Conservation (phyloP, 345 rosid genomes). For the Salix udensis region DNA sequence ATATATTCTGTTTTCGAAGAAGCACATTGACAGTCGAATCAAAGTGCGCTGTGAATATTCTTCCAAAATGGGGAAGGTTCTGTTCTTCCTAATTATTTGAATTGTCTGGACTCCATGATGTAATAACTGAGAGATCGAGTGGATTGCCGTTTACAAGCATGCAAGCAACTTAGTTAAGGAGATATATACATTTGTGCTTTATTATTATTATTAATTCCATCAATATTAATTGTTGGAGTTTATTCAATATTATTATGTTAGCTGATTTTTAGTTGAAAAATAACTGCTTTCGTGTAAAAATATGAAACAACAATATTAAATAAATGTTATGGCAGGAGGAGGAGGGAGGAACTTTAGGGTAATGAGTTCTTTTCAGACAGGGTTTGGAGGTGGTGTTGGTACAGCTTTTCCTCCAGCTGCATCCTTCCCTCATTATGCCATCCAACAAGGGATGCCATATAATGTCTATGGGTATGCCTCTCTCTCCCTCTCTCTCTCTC, state of each 20-base stretch:
- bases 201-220: background rate
- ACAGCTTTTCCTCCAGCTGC: constrained; percentile 72
- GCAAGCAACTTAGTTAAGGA: constrained; percentile 1
- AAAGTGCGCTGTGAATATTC: constrained; percentile 36
- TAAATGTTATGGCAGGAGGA: constrained; percentile 30
- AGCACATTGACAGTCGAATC: constrained; percentile 13
- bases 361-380: constrained; percentile 70
- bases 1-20: constrained; percentile 17
- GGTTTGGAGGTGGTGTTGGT: constrained; percentile 51
- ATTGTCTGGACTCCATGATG: background rate
- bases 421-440: constrained; percentile 85
- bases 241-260: background rate
- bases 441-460: constrained; percentile 73
- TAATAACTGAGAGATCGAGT: background rate
- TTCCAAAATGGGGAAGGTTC: constrained; percentile 23
- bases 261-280: background rate
- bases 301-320: background rate
- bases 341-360: constrained; percentile 67
- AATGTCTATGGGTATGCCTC: constrained; percentile 52
- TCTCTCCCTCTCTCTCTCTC: background rate
- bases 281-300: background rate
- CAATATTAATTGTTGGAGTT: background rate
- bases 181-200: background rate
- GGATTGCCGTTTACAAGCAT: background rate
- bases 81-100: background rate